These are phyloP conservation scores for Tarenaya hassleriana DNA, from an alignment of 345 rosid genomes.

Conservation along the genomic window DNA sequence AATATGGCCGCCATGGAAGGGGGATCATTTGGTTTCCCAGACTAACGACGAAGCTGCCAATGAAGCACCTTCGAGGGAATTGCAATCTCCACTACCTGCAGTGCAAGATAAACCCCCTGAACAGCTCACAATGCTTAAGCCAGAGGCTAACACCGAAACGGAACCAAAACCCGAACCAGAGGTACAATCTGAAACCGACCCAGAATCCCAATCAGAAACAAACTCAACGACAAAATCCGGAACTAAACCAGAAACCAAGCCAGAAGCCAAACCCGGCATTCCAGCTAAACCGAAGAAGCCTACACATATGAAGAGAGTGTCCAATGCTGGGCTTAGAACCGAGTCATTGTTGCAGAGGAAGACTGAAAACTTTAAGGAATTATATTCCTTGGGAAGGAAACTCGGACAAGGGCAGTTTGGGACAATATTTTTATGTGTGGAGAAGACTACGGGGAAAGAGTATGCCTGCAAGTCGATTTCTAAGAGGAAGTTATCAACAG, in stretches of 20 bases:
- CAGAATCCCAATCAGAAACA: constrained; percentile 40
- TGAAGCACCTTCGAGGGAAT: constrained; percentile 29
- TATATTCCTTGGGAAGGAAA: constrained; percentile 64
- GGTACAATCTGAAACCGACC: constrained; percentile 16
- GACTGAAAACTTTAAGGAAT: constrained; percentile 73
- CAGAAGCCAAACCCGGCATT: constrained; percentile 24
- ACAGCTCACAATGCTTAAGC: constrained; percentile 41
- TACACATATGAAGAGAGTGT: constrained; percentile 48
- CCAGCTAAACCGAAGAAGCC: too few relatives aligned
- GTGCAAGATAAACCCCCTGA: constrained; percentile 74
- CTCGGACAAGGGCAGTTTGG: constrained; percentile 90
- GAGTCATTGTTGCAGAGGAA: constrained; percentile 63
- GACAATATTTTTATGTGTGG: too few relatives aligned
- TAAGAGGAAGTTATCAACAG: constrained; percentile 69
- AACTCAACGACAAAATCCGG: constrained; percentile 31
- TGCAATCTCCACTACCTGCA: constrained; percentile 40
- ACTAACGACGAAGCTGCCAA: constrained; percentile 34
- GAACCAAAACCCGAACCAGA: constrained; percentile 23
- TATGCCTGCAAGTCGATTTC: too few relatives aligned
- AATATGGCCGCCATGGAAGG: constrained; percentile 57
- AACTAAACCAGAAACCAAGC: constrained; percentile 28
- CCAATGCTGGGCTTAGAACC: constrained; percentile 66
- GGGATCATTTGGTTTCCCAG: constrained; percentile 47
- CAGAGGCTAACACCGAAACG: constrained; percentile 25
- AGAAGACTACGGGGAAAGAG: too few relatives aligned